Evolutionary conservation across 1,284 basidiomycete species (phyloP), one percentile per base, ranked within the genome.

Genomic region (Cystobasidium sp.): DNA sequence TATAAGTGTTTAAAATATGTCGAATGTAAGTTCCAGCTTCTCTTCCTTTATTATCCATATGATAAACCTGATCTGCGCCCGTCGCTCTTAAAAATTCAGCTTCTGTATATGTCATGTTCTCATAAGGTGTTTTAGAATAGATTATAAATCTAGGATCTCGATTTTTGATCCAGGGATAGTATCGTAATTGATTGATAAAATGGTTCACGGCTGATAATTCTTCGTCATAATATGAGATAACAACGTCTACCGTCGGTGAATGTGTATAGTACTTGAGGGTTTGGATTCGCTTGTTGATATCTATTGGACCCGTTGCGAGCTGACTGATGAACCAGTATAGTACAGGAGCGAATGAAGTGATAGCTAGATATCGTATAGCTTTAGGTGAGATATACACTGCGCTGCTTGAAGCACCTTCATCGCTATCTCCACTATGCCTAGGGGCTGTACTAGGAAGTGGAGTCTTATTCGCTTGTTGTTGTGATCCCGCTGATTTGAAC

Each of bases 11-110:
- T 43, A 78, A 31, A 44, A 78, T 76, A 68, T 78, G 77, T 22
- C 56, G 37, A 22, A 80, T 72, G 47, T 80, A 80, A 0, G 79
- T 80, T n/a, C 71, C 79, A 18, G 78, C 78, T 62, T 80, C 79
- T 8, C 79, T 63, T 0, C 79, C 79, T 4, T 70, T 14, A 20
- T 80, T 80, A 14, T 61, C 53, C 14, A 80, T 47, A 16, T 64
- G 62, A 9, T 78, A 68, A 10, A 80, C 78, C 51, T 78, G 67
- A 47, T 75, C 69, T 3, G 52, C 63, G 0, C 75, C 64, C 16
- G 56, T 62, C 8, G 37, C 56, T 14, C 6, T 18, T 24, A 52
- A 18, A 22, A 74, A 74, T 14, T 58, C 51, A 3, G 61, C 62
- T 12, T 59, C 49, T 22, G 56, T n/a, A 14, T 47, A 58, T 14